Evolutionary conservation across 805 yeast genomes (phyloP), one percentile per base, ranked within the genome.

Genomic region (Yarrowia yakushimensis): DNA sequence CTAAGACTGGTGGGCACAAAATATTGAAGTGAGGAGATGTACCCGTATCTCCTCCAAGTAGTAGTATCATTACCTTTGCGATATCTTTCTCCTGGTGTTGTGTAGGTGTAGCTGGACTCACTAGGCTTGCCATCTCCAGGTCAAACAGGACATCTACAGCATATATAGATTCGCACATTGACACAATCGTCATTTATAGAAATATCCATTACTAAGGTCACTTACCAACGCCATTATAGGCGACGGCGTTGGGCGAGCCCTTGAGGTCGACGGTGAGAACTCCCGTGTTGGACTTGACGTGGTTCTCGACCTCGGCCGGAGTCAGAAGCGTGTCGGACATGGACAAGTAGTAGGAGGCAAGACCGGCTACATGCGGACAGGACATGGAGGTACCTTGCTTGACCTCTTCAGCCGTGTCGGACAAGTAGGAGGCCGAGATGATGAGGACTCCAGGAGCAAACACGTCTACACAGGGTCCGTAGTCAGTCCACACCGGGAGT

Each of bases 331-430:
- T 9, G 34, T 52, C 60, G 34, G 18, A 36, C 45, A 52, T 52
- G 9, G 62, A 57, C 36, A 57, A n/a, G 41, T 41, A 93, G 81
- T 93, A 93, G 8, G 97, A 82, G 71, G 91, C 84, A 73, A 93
- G 81, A 69, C 99, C 99, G 64, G 91, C 86, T 69, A 92, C 92
- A 72, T 91, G 97, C 48, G 99, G 98, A 37, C 97, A 88, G 20
- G 98, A 97, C 99, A 93, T 93, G 13, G 97, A 92, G 11, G 97
- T 93, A 77, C 99, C 99, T 34, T 96, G 68, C 75, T 74, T 70
- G 54, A 65, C 39, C 20, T 69, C 71, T 45, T 74, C 68, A 4
- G 63, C 64, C 28, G 67, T 65, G 50, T 72, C 70, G 42, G 70
- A 68, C 33, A 55, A 46, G 59, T 71, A 72, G 41, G 72, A 69